phyloP scores from a whole-genome alignment of 176 grass and related monocot genomes.

The Elaeis guineensis region DNA sequence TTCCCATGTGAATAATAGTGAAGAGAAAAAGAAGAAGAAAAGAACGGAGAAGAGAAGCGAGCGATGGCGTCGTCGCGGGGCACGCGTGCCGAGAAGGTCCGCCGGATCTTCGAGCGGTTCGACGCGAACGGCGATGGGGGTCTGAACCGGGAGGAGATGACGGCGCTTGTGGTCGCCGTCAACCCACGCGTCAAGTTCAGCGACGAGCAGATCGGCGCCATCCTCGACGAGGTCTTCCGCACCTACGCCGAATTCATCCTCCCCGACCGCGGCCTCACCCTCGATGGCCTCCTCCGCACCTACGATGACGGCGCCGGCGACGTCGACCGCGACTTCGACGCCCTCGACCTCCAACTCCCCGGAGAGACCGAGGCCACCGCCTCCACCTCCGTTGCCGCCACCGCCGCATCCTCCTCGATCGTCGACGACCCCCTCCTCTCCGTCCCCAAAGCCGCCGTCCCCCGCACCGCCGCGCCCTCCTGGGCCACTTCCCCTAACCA shows the following conservation, averaged over 20 bases:
- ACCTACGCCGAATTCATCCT: constrained; percentile 80
- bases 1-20: too few species aligned
- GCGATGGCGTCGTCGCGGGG: too few species aligned
- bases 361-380: neutral
- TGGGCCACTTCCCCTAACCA: constrained; percentile 36
- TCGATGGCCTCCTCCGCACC: constrained; percentile 70
- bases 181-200: constrained; percentile 87
- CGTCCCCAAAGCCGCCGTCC: too few species aligned
- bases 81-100: constrained; percentile 49
- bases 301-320: constrained; percentile 93
- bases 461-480: too few species aligned
- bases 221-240: constrained; percentile 97
- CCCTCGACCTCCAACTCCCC: constrained; percentile 34
- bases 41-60: too few species aligned
- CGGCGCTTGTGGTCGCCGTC: constrained; percentile 69
- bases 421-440: too few species aligned
- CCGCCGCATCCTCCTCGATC: too few species aligned
- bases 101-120: constrained; percentile 88
- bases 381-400: neutral
- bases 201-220: constrained; percentile 79
- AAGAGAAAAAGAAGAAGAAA: too few species aligned
- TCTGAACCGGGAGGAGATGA: constrained; percentile 79
- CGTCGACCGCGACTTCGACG: constrained; percentile 93
- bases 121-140: constrained; percentile 76
- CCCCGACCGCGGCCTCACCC: constrained; percentile 45